Base-by-base conservation (phyloP, 2,329 filamentous ascomycete species). In the Talaromyces sp. region DNA sequence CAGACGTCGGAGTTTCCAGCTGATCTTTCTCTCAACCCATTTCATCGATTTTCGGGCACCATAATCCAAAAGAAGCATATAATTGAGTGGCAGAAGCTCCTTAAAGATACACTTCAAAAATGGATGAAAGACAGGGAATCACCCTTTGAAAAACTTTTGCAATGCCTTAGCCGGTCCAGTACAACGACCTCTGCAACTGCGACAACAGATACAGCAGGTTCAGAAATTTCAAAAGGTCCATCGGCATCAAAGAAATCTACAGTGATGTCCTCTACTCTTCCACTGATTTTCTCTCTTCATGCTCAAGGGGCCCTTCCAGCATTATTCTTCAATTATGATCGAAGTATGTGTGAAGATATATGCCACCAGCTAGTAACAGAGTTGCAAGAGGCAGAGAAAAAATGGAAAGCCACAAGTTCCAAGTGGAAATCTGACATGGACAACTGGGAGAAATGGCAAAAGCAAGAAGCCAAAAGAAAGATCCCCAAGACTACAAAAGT, bases 241-340 rank as follows among this genome's bases (percentile, higher is more conserved):
- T 4, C 22, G 1, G 2, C 22, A 31, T 50, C 22, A 31, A 7
- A 27, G 5, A 50, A 13, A 24, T 31, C 47, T 8, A 24, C 2
- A 16, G 13, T 50, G 16, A 2, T 50, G 1, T 50, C 22, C 9
- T 50, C 82, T 10, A 86, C 84, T 3, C 76, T 90, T 19, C 82
- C 86, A 37, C 6, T 64, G 3, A 33, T 64, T 10, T 56, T 11
- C 31, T 60, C 63, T 2, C 80, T 93, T 0, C 84, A 91, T 58
- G 78, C 81, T 16, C 84, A 87, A 64, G 84, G 86, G 63, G 89
- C 88, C 0, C 80, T 94, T 0, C 91, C 90, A 0, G 90, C 88
- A 0, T 87, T 94, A 13, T 75, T 93, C 1, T 94, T 94, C 80
- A 91, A 91, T 72, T 94, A 91, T 69, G 88, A 93, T 68, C 86